A percentile compares a stretch with the other conserved stretches of the same genome.
Evolutionary conservation across 2,329 filamentous ascomycete species (phyloP).

Genomic region (Venturia aucupariae): DNA sequence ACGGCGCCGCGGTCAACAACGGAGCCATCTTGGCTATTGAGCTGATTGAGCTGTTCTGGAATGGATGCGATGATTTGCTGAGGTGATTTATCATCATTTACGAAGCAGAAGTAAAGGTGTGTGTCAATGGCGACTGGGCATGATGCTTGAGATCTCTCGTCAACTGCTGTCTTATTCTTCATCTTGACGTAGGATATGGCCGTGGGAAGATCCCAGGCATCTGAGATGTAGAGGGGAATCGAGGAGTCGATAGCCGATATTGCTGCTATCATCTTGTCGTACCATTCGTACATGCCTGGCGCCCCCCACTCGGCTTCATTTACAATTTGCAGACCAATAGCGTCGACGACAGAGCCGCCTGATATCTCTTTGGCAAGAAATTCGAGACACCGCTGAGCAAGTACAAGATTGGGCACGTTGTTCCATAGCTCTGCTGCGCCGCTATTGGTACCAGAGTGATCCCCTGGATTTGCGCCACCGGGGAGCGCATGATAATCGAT

Average conservation of each 20-base stretch:
- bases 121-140: conserved; percentile 49
- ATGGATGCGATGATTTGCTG: conserved; percentile 43
- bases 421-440: conserved; percentile 45
- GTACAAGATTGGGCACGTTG: conserved; percentile 33
- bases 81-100: conserved; percentile 43
- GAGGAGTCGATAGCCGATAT: conserved; percentile 39
- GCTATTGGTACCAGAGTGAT: conserved; percentile 47
- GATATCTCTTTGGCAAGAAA: conserved; percentile 40
- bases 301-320: conserved; percentile 47
- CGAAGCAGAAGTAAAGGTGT: conserved; percentile 51
- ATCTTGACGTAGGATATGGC: conserved; percentile 37
- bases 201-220: conserved; percentile 45
- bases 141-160: conserved; percentile 16
- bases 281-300: conserved; percentile 48
- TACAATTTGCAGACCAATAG: conserved; percentile 47
- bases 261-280: conserved; percentile 40
- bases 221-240: conserved; percentile 49
- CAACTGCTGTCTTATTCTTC: conserved; percentile 29
- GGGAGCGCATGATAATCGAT: conserved; percentile 51
- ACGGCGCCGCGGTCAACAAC: conserved; percentile 42
- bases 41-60: conserved; percentile 33
- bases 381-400: conserved; percentile 39
- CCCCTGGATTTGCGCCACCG: conserved; percentile 47
- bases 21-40: conserved; percentile 39
- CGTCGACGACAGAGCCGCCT: conserved; percentile 22